phyloP scores from a whole-genome alignment of 2,329 filamentous ascomycete species.

The Sarocladium brachiariae region DNA sequence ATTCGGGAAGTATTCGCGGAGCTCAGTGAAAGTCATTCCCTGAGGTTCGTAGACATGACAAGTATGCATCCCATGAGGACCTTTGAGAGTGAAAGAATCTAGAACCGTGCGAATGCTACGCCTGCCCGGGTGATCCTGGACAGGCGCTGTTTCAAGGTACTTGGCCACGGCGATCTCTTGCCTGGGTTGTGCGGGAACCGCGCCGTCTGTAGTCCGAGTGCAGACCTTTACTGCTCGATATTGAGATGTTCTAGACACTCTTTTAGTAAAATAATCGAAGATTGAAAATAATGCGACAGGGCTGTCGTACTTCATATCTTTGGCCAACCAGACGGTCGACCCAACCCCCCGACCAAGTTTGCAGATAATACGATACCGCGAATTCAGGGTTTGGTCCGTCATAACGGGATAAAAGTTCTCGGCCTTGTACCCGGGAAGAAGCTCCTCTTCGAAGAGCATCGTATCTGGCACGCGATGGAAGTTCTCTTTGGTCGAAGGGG shows the following conservation, averaged over 20 bases:
- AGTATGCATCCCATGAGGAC: conserved; percentile 9
- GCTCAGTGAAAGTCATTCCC: conserved; percentile 10
- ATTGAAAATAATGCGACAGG: neutral
- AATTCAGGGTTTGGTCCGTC: conserved; percentile 7
- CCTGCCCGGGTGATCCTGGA: conserved; percentile 10
- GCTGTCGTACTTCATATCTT: conserved; percentile 10
- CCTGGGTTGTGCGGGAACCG: conserved; percentile 6
- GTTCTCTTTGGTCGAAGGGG: conserved; percentile 7
- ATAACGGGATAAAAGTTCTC: conserved; percentile 11
- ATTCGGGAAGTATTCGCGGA: conserved; percentile 6
- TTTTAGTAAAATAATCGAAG: neutral
- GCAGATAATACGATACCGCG: conserved; percentile 10
- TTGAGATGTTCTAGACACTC: conserved; percentile 6
- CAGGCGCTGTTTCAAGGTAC: conserved; percentile 9
- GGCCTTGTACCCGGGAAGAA: conserved; percentile 11
- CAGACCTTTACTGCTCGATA: conserved; percentile 12
- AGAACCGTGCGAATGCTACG: neutral
- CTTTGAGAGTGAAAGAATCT: conserved; percentile 9
- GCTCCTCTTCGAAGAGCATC: conserved; percentile 12
- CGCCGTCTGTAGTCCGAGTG: conserved; percentile 9
- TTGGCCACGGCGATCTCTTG: conserved; percentile 11
- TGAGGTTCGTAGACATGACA: conserved; percentile 10
- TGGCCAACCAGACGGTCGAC: conserved; percentile 13
- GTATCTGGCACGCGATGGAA: conserved; percentile 8
- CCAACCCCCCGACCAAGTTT: conserved; percentile 13